A percentile compares a stretch with the other conserved stretches of the same genome.
phyloP scores from a whole-genome alignment of 495 filamentous ascomycete genomes.

The Hapsidospora chrysogenum region DNA sequence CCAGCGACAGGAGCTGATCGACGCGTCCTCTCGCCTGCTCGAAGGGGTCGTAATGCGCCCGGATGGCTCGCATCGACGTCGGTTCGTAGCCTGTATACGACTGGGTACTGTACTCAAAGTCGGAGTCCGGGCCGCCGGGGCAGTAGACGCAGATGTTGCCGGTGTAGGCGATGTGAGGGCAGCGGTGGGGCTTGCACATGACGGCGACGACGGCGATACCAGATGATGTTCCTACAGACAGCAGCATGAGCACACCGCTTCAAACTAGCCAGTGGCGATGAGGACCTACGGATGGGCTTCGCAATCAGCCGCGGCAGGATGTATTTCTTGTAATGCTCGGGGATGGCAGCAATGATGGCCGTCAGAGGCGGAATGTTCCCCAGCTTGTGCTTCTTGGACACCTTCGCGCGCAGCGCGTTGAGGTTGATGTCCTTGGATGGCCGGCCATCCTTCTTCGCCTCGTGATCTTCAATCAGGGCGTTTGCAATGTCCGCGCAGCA shows the following conservation, averaged over 20 bases:
- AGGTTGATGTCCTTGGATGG: constrained; percentile 80
- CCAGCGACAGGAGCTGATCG: constrained; percentile 86
- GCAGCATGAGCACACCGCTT: neutral
- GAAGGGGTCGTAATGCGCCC: constrained; percentile 93
- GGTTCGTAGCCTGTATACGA: constrained; percentile 97
- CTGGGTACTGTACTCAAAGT: constrained; percentile 98
- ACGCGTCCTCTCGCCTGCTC: constrained; percentile 93
- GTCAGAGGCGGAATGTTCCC: constrained; percentile 77
- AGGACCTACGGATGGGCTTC: constrained; percentile 71
- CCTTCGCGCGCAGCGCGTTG: constrained; percentile 71
- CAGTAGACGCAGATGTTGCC: constrained; percentile 99
- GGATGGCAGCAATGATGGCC: constrained; percentile 92
- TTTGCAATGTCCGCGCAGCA: constrained; percentile 92
- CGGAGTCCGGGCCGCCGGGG: constrained; percentile 88
- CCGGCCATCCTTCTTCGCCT: constrained; percentile 53
- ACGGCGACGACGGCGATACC: constrained; percentile 98
- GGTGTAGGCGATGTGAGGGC: constrained; percentile 92
- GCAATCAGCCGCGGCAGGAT: constrained; percentile 89
- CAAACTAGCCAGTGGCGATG: no score
- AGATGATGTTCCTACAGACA: constrained; percentile 72
- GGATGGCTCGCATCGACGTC: constrained; percentile 94
- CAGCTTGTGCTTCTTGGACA: constrained; percentile 81
- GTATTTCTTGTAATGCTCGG: constrained; percentile 98
- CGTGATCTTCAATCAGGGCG: constrained; percentile 83
- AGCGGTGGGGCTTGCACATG: constrained; percentile 98